phyloP scores from a whole-genome alignment of 1,139 yeast species.

The Kodamaea alishanica region DNA sequence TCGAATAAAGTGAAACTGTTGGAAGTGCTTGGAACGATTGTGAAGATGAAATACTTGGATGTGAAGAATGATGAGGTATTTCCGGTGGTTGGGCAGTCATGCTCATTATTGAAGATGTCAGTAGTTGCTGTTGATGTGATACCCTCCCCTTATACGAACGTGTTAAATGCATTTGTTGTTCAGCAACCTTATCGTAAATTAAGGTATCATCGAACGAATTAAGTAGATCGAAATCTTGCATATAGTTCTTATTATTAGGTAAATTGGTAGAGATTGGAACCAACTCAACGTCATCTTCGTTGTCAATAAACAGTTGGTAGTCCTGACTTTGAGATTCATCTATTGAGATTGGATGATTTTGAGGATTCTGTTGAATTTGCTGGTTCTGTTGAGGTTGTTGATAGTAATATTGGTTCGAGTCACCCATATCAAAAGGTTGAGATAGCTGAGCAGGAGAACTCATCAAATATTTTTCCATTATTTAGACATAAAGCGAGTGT shows the following conservation, averaged over 20 bases:
- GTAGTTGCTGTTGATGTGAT: conserved; percentile 18
- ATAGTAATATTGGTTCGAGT: conserved; percentile 1
- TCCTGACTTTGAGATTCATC: conserved; percentile 4
- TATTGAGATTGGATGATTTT: conserved; percentile 1
- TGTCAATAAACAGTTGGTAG: conserved; percentile 4
- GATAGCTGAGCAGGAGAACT: conserved; percentile 43
- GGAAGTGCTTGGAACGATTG: too few species aligned
- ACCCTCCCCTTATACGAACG: too few species aligned
- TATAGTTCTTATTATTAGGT: conserved; percentile 5
- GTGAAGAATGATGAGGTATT: too few species aligned
- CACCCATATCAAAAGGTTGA: conserved; percentile 29
- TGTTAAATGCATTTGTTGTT: too few species aligned
- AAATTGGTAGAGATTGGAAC: conserved; percentile 24
- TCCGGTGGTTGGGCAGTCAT: too few species aligned
- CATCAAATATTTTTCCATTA: conserved; percentile 44
- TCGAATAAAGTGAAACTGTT: conserved; percentile 44
- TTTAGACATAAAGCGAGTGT: too few species aligned
- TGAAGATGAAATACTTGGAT: conserved; percentile 5
- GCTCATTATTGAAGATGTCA: conserved; percentile 20
- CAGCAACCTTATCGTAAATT: too few species aligned
- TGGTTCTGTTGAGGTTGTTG: neutral
- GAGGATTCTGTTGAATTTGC: neutral
- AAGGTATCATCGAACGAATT: too few species aligned
- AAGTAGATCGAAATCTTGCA: too few species aligned
- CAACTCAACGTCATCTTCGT: conserved; percentile 13